phyloP scores from a whole-genome alignment of 345 rosid genomes.

The Eucalyptus erythrocorys region DNA sequence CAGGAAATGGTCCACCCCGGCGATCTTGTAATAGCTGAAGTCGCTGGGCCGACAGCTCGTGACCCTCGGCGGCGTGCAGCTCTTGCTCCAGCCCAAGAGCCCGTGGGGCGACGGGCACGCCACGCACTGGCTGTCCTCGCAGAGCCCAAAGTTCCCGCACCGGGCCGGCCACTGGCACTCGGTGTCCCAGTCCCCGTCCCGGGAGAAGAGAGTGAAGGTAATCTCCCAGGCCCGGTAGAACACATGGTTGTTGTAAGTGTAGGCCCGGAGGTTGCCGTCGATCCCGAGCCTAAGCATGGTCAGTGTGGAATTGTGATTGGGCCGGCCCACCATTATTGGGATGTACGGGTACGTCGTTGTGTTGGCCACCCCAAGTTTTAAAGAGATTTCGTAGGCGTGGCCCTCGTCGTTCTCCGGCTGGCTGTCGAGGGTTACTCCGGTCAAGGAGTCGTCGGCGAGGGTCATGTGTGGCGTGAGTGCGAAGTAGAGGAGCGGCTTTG shows the following conservation, averaged over 20 bases:
- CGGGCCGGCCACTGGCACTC: slow-evolving; percentile 32
- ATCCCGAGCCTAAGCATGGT: slow-evolving; percentile 28
- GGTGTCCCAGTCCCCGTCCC: background rate
- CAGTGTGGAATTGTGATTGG: slow-evolving; percentile 23
- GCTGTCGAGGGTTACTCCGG: slow-evolving; percentile 2
- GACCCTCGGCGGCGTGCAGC: background rate
- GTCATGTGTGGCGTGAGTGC: background rate
- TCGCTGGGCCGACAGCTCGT: slow-evolving; percentile 9
- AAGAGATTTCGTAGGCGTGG: slow-evolving; percentile 2
- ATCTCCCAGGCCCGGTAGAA: slow-evolving; percentile 20
- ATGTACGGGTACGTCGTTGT: background rate
- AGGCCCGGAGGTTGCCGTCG: slow-evolving; percentile 35
- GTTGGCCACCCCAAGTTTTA: background rate
- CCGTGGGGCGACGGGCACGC: slow-evolving; percentile 29
- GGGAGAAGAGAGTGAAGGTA: slow-evolving; percentile 23
- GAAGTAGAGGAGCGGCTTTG: slow-evolving; percentile 15
- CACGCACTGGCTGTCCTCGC: slow-evolving; percentile 36
- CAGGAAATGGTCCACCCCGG: slow-evolving; percentile 41
- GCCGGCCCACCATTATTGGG: background rate
- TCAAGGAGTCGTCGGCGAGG: background rate
- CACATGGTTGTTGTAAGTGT: slow-evolving; percentile 23
- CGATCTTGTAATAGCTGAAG: slow-evolving; percentile 26
- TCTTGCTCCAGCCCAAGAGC: slow-evolving; percentile 26
- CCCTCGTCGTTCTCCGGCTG: background rate
- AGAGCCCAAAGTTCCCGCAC: slow-evolving; percentile 39